Base-by-base conservation (phyloP, 768 basidiomycete genomes). In the Pisolithus marmoratus region DNA sequence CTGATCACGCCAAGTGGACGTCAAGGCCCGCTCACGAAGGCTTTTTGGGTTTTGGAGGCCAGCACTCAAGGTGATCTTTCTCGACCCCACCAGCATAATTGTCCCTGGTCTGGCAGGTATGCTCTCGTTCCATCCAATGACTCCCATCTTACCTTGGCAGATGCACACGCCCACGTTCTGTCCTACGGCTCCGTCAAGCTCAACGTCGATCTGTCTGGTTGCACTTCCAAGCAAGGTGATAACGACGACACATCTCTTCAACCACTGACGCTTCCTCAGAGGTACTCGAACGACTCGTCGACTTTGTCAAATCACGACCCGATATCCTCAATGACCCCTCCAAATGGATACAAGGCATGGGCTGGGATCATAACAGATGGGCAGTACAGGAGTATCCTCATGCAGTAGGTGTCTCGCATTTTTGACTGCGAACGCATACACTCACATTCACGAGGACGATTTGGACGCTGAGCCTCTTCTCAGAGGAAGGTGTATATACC, bases 291-390 rank as follows among this genome's bases (percentile, higher is more conserved):
- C 72, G 76, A 1, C 69, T 93, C 29, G 82, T 82, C 50, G 56
- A 66, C 1, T 84, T 85, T 55, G 77, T 92, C 50, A 60, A 71
- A 5, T 65, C 74, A 1, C 79, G 82, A 48, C 81, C 86, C 0
- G 81, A 82, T 37, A 63, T 85, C 6, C 63, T 70, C 1, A 62
- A 74, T 3, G 77, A 88, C 60, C 72, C 69, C 3, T 70, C 75
- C 3, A 70, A 62, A 5, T 96, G 91, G 90, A 80, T 96, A 38
- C 74, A 84, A 58, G 93, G 92, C 11, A 80, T 87, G 73, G 94
- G 94, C 5, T 98, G 94, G 94, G 90, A 98, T 61, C 93, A 98
- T 67, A 95, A 87, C 1, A 75, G 78, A 52, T 91, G 88, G 88
- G 56, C 75, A 6, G 74, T 72, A 11, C 65, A 72, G 8, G 62